A percentile compares a stretch with the other conserved stretches of the same genome.
Evolutionary conservation across 2,329 filamentous ascomycete genomes (phyloP).

Genomic region (Pestalotiopsis sp.): DNA sequence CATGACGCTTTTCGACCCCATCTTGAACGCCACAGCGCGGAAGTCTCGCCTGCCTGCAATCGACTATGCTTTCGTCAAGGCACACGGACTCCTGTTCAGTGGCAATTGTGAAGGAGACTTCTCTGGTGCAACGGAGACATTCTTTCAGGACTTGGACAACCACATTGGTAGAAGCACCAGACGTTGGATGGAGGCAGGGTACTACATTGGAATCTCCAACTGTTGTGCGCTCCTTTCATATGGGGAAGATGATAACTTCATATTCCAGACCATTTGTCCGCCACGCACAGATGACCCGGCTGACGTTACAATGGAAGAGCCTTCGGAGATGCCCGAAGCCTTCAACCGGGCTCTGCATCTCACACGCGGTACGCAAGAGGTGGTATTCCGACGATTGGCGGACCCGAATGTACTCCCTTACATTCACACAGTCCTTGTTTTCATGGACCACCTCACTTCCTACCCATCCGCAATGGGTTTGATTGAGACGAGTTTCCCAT

Average conservation of each 20-base stretch:
- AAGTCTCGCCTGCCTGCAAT: constrained; percentile 41
- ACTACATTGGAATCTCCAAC: constrained; percentile 57
- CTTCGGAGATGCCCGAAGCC: constrained; percentile 16
- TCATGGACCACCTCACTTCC: too few relatives aligned
- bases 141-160: constrained; percentile 54
- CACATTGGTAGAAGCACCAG: constrained; percentile 55
- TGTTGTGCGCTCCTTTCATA: too few relatives aligned
- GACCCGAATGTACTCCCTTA: constrained; percentile 63
- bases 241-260: too few relatives aligned
- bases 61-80: constrained; percentile 63
- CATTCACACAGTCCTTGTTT: too few relatives aligned
- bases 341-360: constrained; percentile 26
- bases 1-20: constrained; percentile 66
- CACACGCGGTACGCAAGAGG: constrained; percentile 24
- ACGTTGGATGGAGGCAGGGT: constrained; percentile 53
- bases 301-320: constrained; percentile 23
- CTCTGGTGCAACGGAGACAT: constrained; percentile 44
- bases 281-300: constrained; percentile 28
- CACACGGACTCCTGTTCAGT: constrained; percentile 66
- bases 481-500: too few relatives aligned
- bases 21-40: constrained; percentile 38
- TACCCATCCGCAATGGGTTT: too few relatives aligned
- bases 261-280: constrained; percentile 35
- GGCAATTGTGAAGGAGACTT: constrained; percentile 49
- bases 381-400: constrained; percentile 52